Evolutionary conservation across 768 basidiomycete species (phyloP), one percentile per base, ranked within the genome.

Genomic region (Russula brevipes): DNA sequence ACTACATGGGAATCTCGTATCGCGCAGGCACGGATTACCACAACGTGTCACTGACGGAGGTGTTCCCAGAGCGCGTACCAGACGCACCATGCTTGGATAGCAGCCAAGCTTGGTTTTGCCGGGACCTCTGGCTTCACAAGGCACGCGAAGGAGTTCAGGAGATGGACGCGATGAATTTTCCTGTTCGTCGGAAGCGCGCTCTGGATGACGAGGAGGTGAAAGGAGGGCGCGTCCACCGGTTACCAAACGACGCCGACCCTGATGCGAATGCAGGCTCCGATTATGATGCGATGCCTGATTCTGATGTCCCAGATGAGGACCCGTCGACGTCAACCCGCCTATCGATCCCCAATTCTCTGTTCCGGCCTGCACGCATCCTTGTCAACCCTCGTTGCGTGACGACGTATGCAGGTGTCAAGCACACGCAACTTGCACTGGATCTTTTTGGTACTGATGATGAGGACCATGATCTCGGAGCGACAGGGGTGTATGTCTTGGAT

Each of bases 371-470:
- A 4, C 81, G 94, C 58, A 97, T 99, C 69, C 74, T 99, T 67
- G 88, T 99, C 60, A 98, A 98, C 71, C 96, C 96, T 5, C 85
- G 95, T 16, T 98, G 95, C 73, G 91, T 96, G 57, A 98, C 96
- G 41, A 98, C 96, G 19, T 99, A 99, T 72, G 96, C 96, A 0
- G 97, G 96, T 4, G 96, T 98, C 4, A 91, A 88, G 66, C 96
- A 99, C 74, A 93, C 95, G 24, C 91, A 94, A 74, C 82, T 99
- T 42, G 95, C 96, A n/a, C 74, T 91, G 49, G 95, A 98, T 74
- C 75, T 99, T 69, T 98, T 98, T 70, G 96, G 95, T 0, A 76
- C 79, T 10, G 81, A 84, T 45, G 82, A 85, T n/a, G 86, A 85
- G 30, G 86, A 91, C 53, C 80, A 78, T 46, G 73, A 77, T 47